Percentiles rank a stretch among this genome's conserved stretches.
phyloP scores from a whole-genome alignment of 148 eudicot genomes.

The Polygonum aviculare region DNA sequence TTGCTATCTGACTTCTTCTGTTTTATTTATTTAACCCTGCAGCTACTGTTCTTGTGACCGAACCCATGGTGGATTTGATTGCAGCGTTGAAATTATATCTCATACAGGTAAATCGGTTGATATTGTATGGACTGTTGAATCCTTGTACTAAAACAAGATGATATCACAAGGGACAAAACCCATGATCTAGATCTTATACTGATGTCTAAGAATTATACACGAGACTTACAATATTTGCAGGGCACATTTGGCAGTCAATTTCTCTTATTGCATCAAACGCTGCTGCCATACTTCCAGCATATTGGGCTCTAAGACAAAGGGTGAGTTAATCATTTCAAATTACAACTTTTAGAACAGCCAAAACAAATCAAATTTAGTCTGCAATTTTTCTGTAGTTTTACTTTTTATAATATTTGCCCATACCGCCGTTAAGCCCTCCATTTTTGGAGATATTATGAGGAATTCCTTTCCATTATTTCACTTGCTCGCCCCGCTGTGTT shows the following conservation, averaged over 20 bases:
- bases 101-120: constrained; percentile 41
- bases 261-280: constrained; percentile 84
- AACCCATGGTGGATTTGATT: constrained; percentile 84
- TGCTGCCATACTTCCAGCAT: constrained; percentile 93
- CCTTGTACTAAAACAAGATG: background rate
- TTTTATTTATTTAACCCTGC: constrained; percentile 11
- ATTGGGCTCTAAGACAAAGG: constrained; percentile 77
- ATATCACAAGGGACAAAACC: background rate
- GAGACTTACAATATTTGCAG: constrained; percentile 38
- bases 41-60: constrained; percentile 87
- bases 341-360: background rate
- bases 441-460: background rate
- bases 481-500: background rate
- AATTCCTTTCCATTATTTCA: background rate
- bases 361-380: background rate
- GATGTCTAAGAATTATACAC: background rate
- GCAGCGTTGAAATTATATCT: constrained; percentile 73
- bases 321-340: constrained; percentile 18
- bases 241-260: constrained; percentile 81
- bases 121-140: background rate
- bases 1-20: background rate
- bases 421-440: background rate
- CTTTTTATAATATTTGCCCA: background rate
- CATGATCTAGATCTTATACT: background rate
- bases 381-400: background rate